A percentile compares a stretch with the other conserved stretches of the same genome.
phyloP scores from a whole-genome alignment of 2,329 filamentous ascomycete species.

The Talaromyces sp. region DNA sequence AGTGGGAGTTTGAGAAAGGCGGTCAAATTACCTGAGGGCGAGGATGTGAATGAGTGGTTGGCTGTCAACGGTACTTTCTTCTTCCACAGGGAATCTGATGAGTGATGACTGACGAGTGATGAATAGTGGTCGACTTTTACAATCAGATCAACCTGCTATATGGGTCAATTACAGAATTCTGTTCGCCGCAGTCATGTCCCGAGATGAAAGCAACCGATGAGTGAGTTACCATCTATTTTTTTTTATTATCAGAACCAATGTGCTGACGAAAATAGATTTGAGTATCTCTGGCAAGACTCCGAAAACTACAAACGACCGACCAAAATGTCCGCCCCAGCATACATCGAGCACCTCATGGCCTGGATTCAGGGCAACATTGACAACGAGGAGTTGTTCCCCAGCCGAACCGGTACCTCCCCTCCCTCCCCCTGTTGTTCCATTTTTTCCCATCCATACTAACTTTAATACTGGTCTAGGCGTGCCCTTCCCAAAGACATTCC shows the following conservation, averaged over 20 bases:
- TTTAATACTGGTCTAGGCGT: slow-evolving; percentile 58
- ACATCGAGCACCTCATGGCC: slow-evolving; percentile 95
- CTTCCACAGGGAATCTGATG: neutral
- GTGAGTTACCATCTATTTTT: slow-evolving; percentile 47
- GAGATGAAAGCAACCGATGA: slow-evolving; percentile 99
- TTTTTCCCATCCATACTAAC: neutral
- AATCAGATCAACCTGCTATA: slow-evolving; percentile 99
- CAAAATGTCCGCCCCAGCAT: slow-evolving; percentile 95
- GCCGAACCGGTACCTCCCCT: slow-evolving; percentile 66
- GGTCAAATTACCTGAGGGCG: slow-evolving; percentile 93
- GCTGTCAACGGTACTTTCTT: slow-evolving; percentile 77
- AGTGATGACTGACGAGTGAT: slow-evolving; percentile 27
- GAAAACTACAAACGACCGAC: slow-evolving; percentile 93
- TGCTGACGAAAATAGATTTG: slow-evolving; percentile 61
- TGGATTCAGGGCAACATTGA: slow-evolving; percentile 97
- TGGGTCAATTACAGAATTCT: slow-evolving; percentile 98
- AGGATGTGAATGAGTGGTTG: slow-evolving; percentile 97
- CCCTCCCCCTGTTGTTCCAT: no score
- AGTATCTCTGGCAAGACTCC: slow-evolving; percentile 97
- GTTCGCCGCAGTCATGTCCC: slow-evolving; percentile 91
- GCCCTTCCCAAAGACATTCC: slow-evolving; percentile 91
- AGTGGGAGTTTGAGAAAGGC: slow-evolving; percentile 94
- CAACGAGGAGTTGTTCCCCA: slow-evolving; percentile 93
- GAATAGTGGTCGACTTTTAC: slow-evolving; percentile 97
- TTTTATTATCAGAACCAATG: neutral